These are phyloP conservation scores for Phytophthora ramorum DNA, from an alignment of 352 stramenopile species.

Conservation along the genomic window DNA sequence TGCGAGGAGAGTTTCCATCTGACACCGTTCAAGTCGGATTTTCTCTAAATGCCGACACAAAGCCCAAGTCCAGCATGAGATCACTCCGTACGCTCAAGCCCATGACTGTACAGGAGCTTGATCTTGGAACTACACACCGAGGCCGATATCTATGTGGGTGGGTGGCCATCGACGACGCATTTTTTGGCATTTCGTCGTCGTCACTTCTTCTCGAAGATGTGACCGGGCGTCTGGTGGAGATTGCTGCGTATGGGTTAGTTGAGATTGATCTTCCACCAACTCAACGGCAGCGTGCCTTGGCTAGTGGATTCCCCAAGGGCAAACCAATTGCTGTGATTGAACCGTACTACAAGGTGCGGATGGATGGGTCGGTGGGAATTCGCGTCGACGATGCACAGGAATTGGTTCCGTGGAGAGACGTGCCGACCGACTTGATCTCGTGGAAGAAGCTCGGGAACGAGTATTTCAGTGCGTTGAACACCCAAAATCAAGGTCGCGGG, in stretches of 20 bases:
- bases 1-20: not conserved
- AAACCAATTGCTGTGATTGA: constrained; percentile 32
- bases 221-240: constrained; percentile 35
- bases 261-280: constrained; percentile 8
- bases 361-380: constrained; percentile 29
- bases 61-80: constrained; percentile 11
- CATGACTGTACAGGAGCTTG: constrained; percentile 30
- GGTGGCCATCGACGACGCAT: constrained; percentile 38
- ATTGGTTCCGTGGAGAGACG: constrained; percentile 23
- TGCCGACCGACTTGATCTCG: constrained; percentile 22
- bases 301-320: constrained; percentile 27
- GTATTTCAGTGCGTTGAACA: constrained; percentile 22
- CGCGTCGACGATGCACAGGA: constrained; percentile 28
- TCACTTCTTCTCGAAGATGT: constrained; percentile 38
- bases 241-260: constrained; percentile 36
- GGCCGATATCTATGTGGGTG: constrained; percentile 43
- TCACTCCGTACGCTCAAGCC: constrained; percentile 28
- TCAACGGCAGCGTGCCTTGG: constrained; percentile 19
- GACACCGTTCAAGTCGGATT: not conserved
- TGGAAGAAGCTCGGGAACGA: constrained; percentile 40
- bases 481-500: constrained; percentile 18
- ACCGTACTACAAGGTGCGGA: constrained; percentile 43
- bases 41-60: constrained; percentile 12
- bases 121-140: constrained; percentile 33
- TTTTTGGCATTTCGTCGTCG: constrained; percentile 30